Percentiles rank a stretch among this genome's conserved stretches.
phyloP scores from a whole-genome alignment of 2,329 filamentous ascomycete genomes.

The Aureobasidium sp. region DNA sequence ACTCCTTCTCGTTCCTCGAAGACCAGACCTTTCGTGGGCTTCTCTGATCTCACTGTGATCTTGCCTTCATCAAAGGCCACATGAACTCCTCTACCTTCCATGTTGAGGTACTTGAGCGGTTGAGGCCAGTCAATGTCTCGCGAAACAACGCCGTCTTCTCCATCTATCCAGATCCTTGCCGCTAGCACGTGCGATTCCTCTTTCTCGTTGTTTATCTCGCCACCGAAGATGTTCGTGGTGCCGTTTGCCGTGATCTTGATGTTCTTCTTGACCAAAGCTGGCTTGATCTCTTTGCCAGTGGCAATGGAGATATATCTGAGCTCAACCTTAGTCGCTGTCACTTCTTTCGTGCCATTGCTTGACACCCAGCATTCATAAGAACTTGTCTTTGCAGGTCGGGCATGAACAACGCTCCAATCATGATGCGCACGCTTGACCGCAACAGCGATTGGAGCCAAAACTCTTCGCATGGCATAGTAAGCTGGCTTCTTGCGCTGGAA shows the following conservation, averaged over 20 bases:
- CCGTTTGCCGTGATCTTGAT: slow-evolving; percentile 45
- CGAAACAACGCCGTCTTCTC: slow-evolving; percentile 35
- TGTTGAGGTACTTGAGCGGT: slow-evolving; percentile 50
- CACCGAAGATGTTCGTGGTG: slow-evolving; percentile 45
- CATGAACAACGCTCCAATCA: slow-evolving; percentile 53
- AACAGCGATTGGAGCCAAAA: slow-evolving; percentile 63
- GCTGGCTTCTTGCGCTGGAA: slow-evolving; percentile 70
- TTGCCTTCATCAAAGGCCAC: slow-evolving; percentile 29
- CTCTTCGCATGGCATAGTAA: slow-evolving; percentile 70
- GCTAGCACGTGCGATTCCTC: slow-evolving; percentile 47
- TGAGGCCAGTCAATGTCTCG: slow-evolving; percentile 54
- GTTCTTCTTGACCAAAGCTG: slow-evolving; percentile 39
- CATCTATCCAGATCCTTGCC: slow-evolving; percentile 46
- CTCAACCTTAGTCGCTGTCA: slow-evolving; percentile 47
- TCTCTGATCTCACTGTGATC: slow-evolving; percentile 39
- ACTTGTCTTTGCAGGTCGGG: slow-evolving; percentile 44
- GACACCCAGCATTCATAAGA: slow-evolving; percentile 50
- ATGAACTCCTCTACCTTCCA: slow-evolving; percentile 43
- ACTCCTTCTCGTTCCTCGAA: slow-evolving; percentile 51
- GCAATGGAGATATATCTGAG: slow-evolving; percentile 47
- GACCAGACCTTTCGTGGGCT: slow-evolving; percentile 52
- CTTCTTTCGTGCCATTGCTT: slow-evolving; percentile 50
- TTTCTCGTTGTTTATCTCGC: slow-evolving; percentile 43
- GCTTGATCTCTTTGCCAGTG: slow-evolving; percentile 46
- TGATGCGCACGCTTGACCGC: slow-evolving; percentile 58